A percentile compares a stretch with the other conserved stretches of the same genome.
Evolutionary conservation across 129 eudicot genomes (phyloP).

Genomic region (Arctium minus): DNA sequence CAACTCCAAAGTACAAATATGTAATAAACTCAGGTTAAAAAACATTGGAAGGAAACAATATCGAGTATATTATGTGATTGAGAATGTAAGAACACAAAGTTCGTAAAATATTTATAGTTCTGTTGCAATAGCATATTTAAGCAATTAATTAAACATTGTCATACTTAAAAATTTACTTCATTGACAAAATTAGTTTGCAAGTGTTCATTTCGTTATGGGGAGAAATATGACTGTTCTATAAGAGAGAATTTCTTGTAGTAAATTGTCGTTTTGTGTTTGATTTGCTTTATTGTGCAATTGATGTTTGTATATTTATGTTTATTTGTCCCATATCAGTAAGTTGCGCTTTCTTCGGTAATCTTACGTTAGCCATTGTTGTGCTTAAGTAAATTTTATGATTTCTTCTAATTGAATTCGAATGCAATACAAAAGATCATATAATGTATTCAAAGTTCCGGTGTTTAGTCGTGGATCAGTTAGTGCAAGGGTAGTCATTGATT

Average conservation of each 20-base stretch:
- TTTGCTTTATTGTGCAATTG: slow-evolving; percentile 1
- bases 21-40: not conserved
- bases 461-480: not conserved
- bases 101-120: not conserved
- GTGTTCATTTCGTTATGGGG: not conserved
- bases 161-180: not conserved
- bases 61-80: not conserved
- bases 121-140: not conserved
- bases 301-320: not conserved
- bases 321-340: not conserved
- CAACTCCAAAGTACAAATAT: not conserved
- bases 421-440: not conserved
- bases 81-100: not conserved
- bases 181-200: not conserved
- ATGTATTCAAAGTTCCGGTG: not conserved
- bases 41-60: not conserved
- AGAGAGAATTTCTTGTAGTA: not conserved
- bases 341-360: not conserved
- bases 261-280: not conserved
- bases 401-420: not conserved
- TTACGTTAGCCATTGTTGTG: not conserved
- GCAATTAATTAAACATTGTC: not conserved
- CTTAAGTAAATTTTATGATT: not conserved
- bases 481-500: not conserved
- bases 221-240: not conserved